phyloP scores from a whole-genome alignment of 148 eudicot species.

The Pouteria glomerata region DNA sequence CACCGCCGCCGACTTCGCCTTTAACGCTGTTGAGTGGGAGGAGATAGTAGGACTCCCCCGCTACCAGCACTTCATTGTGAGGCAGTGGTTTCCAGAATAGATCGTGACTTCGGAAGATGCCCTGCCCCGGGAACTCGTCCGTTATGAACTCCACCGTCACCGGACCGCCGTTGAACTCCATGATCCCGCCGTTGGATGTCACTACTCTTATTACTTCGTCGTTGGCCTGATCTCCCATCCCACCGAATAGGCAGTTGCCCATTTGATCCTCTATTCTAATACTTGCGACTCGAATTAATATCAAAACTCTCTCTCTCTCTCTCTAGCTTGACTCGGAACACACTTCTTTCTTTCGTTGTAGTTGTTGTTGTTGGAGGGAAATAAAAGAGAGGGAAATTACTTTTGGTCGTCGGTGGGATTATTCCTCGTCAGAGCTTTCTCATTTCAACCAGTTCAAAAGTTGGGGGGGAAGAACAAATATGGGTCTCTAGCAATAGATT shows the following conservation, averaged over 20 bases:
- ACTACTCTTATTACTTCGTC: conserved; percentile 48
- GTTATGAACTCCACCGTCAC: conserved; percentile 58
- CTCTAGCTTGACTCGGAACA: too few species aligned
- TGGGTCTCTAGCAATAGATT: background rate
- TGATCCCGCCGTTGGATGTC: conserved; percentile 68
- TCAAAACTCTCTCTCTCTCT: background rate
- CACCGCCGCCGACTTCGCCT: background rate
- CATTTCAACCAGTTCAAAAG: conserved; percentile 7
- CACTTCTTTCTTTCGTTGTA: background rate
- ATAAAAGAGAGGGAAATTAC: conserved; percentile 25
- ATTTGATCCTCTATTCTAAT: conserved; percentile 12
- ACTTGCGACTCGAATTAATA: background rate
- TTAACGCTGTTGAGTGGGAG: conserved; percentile 40
- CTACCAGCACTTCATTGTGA: conserved; percentile 44
- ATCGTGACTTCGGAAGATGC: conserved; percentile 55
- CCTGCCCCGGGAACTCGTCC: conserved; percentile 71
- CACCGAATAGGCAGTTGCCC: conserved; percentile 83
- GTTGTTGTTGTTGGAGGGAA: conserved; percentile 13
- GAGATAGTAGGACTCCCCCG: conserved; percentile 70
- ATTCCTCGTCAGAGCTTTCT: conserved; percentile 12
- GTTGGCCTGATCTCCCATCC: conserved; percentile 25
- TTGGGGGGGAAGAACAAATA: background rate
- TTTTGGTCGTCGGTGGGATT: conserved; percentile 28
- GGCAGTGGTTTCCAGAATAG: conserved; percentile 69
- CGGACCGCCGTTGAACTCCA: conserved; percentile 65